Base-by-base conservation (phyloP, 768 basidiomycete species). In the Calocybe cyanea region DNA sequence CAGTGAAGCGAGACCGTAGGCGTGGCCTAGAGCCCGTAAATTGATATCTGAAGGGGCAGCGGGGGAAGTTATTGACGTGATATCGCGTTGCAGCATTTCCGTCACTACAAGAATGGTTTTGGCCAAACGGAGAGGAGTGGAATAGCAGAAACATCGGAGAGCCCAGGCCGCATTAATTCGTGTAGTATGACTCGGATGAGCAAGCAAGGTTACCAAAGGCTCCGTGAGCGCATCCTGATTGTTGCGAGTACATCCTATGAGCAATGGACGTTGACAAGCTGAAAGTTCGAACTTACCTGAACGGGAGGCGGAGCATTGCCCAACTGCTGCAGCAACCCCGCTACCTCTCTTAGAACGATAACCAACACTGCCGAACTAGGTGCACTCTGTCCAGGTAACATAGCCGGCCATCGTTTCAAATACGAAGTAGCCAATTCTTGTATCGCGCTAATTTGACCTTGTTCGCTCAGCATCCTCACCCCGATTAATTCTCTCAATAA, bases 291-390 rank as follows among this genome's bases (percentile, higher is more conserved):
- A 54, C 68, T 45, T 50, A 82, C 87, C 75, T 92, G 90, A 2
- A 96, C 87, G 2, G 86, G 85, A 41, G 87, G 81, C 3, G 93
- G 92, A 0, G 93, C 88, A 63, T 92, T 96, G 0, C 95, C 95
- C 20, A 97, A 77, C 54, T 92, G 90, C 47, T 87, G 85, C 13
- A 98, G 64, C 14, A 98, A 66, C 0, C 87, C 89, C 0, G 91
- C 85, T 17, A 92, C 83, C 63, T 98, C 94, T 43, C 83, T 75
- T 17, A 97, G 69, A 5, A 81, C 83, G 23, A 94, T 74, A 1
- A 82, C 76, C 5, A 97, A 70, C 1, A 88, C 78, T 1, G 79
- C 60, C 5, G 87, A 76, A 28, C 66, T 70, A 0, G 92, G 89
- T 0, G 85, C 77, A 15, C 69, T 68, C 52, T 90, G 85, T 6